Percentiles rank a stretch among this genome's conserved stretches.
phyloP scores from a whole-genome alignment of 176 grass and related monocot species.

The Oryza officinalis region DNA sequence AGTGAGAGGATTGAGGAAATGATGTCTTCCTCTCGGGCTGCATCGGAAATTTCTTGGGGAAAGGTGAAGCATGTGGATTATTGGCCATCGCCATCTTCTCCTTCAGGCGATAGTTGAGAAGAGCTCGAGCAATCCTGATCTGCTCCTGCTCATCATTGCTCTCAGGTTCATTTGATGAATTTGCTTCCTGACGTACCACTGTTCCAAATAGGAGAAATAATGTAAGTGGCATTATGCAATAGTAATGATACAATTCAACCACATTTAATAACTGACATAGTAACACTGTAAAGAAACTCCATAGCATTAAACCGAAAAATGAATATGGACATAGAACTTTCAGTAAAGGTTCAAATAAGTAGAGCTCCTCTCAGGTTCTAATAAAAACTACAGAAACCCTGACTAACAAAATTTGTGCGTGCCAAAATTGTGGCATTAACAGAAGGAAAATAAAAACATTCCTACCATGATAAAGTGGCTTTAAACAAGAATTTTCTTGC shows the following conservation, averaged over 20 bases:
- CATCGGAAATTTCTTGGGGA: constrained; percentile 95
- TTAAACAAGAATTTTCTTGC: background rate
- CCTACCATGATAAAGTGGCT: background rate
- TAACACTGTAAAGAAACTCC: background rate
- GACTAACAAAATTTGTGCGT: background rate
- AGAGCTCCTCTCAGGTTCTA: background rate
- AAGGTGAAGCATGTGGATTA: constrained; percentile 81
- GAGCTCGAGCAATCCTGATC: constrained; percentile 91
- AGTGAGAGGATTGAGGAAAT: constrained; percentile 56
- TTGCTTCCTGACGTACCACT: constrained; percentile 77
- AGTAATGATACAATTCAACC: background rate
- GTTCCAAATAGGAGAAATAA: constrained; percentile 30
- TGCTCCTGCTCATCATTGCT: constrained; percentile 97
- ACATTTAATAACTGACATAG: background rate
- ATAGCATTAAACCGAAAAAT: constrained; percentile 9
- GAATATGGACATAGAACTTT: background rate
- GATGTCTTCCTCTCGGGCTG: constrained; percentile 62
- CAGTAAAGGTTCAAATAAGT: background rate
- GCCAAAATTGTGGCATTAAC: background rate
- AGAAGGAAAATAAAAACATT: background rate
- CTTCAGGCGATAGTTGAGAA: constrained; percentile 90
- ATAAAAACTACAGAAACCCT: background rate
- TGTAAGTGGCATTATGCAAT: constrained; percentile 28
- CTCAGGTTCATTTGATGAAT: constrained; percentile 70
- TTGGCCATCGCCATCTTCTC: constrained; percentile 92